Base-by-base conservation (phyloP, 2,329 filamentous ascomycete genomes). In the Mariannaea elegans region DNA sequence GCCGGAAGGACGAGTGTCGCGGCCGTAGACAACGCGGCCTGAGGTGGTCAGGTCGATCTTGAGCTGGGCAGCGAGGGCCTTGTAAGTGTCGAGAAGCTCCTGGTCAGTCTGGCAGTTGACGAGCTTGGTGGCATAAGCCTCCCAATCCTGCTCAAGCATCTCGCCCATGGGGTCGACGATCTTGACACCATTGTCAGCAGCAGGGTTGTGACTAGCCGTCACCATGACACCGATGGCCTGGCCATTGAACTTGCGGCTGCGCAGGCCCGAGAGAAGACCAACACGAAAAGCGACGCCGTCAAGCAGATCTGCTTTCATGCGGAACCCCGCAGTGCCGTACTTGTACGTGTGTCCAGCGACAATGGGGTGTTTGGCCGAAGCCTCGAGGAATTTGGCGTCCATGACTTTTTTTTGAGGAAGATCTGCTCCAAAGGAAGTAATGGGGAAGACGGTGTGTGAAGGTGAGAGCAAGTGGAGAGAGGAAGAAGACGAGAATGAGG, bases 191-290 rank as follows among this genome's bases (percentile, higher is more conserved):
- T 97, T 97, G 79, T 97, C 93, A 69, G 87, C 84, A 31, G 93
- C 90, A 16, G 92, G 92, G 79, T 97, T 97, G 83, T 97, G 93
- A 72, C 92, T 96, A 63, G 93, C 93, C 39, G 93, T 97, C 76
- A 97, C 91, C 93, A 97, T 97, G 68, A 99, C 90, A 73, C 95
- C 95, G 73, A 99, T 97, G 70, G 92, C 90, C 81, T 96, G 92
- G 65, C 93, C 90, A 75, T 90, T 90, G 70, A 96, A 87, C 79
- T 95, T 96, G 75, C 93, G 91, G 66, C 93, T 97, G 64, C 95
- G 90, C 50, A 98, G 85, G 56, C 91, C 88, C 29, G 95, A 92
- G 58, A 97, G 87, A 62, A 99, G 86, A 50, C 94, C 95, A 66
- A 97, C 94, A 45, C 94, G 90, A 79, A 94, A 97, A 69, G 97